phyloP scores from a whole-genome alignment of 257 asterid species.

The Buddleja alternifolia region DNA sequence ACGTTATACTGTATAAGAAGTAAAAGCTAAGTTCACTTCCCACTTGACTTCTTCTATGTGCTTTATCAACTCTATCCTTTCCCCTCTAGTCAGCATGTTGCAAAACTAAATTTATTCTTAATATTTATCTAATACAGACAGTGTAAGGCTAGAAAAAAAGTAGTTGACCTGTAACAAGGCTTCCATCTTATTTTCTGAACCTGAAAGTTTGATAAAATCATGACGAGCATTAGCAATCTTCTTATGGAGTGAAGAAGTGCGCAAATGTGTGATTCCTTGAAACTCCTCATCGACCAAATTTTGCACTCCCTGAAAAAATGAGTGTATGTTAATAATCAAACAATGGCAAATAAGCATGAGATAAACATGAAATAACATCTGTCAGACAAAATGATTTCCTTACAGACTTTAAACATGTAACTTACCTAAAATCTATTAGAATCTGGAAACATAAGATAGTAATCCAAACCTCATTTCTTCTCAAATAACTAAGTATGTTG shows the following conservation, averaged over 20 bases:
- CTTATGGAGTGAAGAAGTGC: conserved; percentile 89
- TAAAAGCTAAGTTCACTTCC: too few relatives aligned
- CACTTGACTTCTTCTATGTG: too few relatives aligned
- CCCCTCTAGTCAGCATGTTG: too few relatives aligned
- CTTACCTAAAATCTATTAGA: too few relatives aligned
- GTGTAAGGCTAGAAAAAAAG: conserved; percentile 29
- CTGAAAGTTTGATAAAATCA: conserved; percentile 91
- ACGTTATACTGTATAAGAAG: too few relatives aligned
- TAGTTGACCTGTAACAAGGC: conserved; percentile 79
- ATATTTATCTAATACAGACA: neutral
- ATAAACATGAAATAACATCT: neutral
- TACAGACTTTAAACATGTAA: too few relatives aligned
- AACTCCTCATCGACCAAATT: conserved; percentile 91
- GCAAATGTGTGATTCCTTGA: conserved; percentile 85
- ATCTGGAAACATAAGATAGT: too few relatives aligned
- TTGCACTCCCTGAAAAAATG: conserved; percentile 74
- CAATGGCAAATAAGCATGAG: conserved; percentile 19
- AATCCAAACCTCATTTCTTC: too few relatives aligned
- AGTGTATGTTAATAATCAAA: conserved; percentile 23
- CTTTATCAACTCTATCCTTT: too few relatives aligned
- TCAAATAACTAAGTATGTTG: too few relatives aligned
- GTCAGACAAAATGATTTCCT: too few relatives aligned
- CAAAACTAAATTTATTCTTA: neutral
- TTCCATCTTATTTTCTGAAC: conserved; percentile 96
- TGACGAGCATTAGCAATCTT: conserved; percentile 94